Evolutionary conservation across 2,329 filamentous ascomycete genomes (phyloP).

Genomic region (Fusarium oxysporum): DNA sequence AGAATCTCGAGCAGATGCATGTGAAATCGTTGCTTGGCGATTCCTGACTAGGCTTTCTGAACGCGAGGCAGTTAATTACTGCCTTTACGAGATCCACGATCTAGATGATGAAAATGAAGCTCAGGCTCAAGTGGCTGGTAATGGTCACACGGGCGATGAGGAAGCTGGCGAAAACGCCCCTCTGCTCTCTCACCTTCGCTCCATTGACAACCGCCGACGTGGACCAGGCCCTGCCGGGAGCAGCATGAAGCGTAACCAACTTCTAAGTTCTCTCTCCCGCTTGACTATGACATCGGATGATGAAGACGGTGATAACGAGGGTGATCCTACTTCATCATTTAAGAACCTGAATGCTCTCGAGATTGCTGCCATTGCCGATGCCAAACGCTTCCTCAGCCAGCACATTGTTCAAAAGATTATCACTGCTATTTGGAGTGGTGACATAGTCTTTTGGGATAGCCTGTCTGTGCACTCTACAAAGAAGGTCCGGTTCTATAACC

Average conservation of each 20-base stretch:
- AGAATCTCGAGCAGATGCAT: constrained; percentile 77
- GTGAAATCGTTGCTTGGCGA: constrained; percentile 85
- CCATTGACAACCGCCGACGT: constrained; percentile 39
- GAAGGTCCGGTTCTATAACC: constrained; percentile 80
- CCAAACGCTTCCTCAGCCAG: constrained; percentile 87
- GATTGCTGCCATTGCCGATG: constrained; percentile 83
- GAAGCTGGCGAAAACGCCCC: constrained; percentile 62
- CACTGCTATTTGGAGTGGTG: constrained; percentile 85
- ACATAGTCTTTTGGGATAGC: constrained; percentile 88
- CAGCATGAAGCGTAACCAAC: constrained; percentile 58
- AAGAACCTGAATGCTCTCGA: constrained; percentile 86
- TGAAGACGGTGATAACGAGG: constrained; percentile 57
- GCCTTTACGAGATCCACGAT: constrained; percentile 77
- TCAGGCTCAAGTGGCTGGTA: constrained; percentile 10
- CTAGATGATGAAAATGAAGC: constrained; percentile 44
- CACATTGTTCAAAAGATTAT: constrained; percentile 84
- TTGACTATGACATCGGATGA: constrained; percentile 58
- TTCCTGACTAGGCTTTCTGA: constrained; percentile 79
- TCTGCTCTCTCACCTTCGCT: constrained; percentile 55
- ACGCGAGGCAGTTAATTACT: constrained; percentile 78
- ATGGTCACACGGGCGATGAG: constrained; percentile 46
- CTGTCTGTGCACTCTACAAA: constrained; percentile 80
- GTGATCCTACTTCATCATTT: constrained; percentile 78
- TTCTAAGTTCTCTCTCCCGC: constrained; percentile 66
- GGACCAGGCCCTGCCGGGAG: constrained; percentile 51